Evolutionary conservation across 352 stramenopile species (phyloP), one percentile per base, ranked within the genome.

Genomic region (Phytophthora vignae): DNA sequence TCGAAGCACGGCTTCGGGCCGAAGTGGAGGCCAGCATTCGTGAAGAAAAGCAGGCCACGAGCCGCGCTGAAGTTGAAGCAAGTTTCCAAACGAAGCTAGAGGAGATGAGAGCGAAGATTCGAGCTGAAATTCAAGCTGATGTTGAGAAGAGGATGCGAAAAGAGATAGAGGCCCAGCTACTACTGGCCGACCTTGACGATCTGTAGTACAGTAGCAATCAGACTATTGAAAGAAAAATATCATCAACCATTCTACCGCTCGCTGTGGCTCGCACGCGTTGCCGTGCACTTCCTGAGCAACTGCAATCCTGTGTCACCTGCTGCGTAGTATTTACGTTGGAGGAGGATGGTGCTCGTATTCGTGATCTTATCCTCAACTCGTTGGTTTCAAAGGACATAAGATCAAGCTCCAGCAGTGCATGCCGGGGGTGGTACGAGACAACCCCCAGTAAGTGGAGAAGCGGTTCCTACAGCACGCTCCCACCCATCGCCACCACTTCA

Each of bases 101-200:
- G 17, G 52, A 48, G 46, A 46, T 42, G 29, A 50, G 44, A 65
- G 8, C 7, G 21, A 33, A 19, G 15, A 21, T 21, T 63, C 46
- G 52, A 27, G 31, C 29, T n/a, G 27, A 29, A 12, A 63, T 63
- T 33, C 56, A 27, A 42, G 25, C 7, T 5, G 56, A 63, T 17
- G 56, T 54, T 5, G 27, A 44, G 40, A 42, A 27, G 19, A 38
- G n/a, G 10, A 63, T 63, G 11, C 40, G 22, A 15, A 40, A 40
- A 2, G 40, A 63, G 25, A 42, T 54, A 53, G 27, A 54, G 17
- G 56, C 56, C 40, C 52, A 63, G 5, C n/a, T n/a, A n/a, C 22
- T 54, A 2, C 52, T 40, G 38, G 56, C 40, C 2, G 38, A 44
- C 11, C 36, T 42, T 42, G 36, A 42, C 36, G 36, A 42, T 42